Evolutionary conservation across 148 eudicot species (phyloP), one percentile per base, ranked within the genome.

Genomic region (Drosera capensis): DNA sequence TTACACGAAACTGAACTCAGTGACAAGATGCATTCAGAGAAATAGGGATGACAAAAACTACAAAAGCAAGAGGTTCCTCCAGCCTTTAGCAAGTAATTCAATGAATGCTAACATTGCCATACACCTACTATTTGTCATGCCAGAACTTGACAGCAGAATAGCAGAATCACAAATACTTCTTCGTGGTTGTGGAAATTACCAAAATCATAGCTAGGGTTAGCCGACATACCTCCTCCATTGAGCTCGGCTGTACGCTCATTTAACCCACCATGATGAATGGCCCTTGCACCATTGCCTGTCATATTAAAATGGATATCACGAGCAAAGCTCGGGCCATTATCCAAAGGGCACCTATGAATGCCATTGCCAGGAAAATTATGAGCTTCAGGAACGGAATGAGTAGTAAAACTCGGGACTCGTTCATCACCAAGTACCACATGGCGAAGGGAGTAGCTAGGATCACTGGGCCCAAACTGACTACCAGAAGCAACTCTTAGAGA

Each of bases 211-310:
- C n/a, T n/a, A n/a, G n/a, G n/a, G n/a, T n/a, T n/a, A n/a, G n/a
- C n/a, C 15, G 24, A 48, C 76, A 45, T 73, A 77, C 84, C 63
- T 37, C 75, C 60, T 17, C 65, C 68, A 48, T 62, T 50, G n/a
- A 59, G 62, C 22, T 68, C 73, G 58, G 54, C 30, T 23, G 28
- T 58, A 46, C 57, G 71, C 59, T 70, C 69, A 63, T 50, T 63
- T 20, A 65, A 57, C 34, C 64, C 72, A 14, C 58, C 39, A 14
- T 47, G 63, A 70, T 48, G 63, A 22, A 56, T 4, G 15, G 62
- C 66, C 49, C 55, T 25, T 53, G 47, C 60, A 30, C 44, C 56
- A n/a, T 61, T 64, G 25, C 63, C 76, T 5, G 56, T 43, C 20
- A 41, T 40, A 43, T 48, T 57, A 20, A 65, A 25, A 42, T 57